phyloP scores from a whole-genome alignment of 163 green algal genomes.

The Volvox carteri region DNA sequence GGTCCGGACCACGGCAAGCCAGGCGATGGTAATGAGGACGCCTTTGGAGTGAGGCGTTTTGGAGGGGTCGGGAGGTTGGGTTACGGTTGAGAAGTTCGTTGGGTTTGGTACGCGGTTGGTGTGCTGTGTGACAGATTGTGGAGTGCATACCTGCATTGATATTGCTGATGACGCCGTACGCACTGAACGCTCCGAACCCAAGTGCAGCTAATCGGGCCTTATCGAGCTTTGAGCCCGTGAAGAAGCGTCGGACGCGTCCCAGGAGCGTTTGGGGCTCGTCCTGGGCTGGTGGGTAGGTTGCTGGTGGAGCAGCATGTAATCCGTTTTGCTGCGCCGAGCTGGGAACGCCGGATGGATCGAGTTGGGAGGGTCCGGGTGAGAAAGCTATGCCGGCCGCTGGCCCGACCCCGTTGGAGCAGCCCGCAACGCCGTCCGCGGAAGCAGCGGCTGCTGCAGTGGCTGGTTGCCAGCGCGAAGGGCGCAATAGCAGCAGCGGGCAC shows the following conservation, averaged over 20 bases:
- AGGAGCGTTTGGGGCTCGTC: background rate
- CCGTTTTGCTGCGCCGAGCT: background rate
- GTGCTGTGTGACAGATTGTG: too few relatives aligned
- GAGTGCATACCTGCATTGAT: slow-evolving; percentile 63
- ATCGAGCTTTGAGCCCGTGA: slow-evolving; percentile 32
- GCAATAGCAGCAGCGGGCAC: background rate
- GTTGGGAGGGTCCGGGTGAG: background rate
- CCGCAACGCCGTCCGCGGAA: background rate
- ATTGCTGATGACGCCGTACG: slow-evolving; percentile 69
- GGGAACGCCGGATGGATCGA: background rate
- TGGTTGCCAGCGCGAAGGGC: background rate
- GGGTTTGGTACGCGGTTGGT: too few relatives aligned
- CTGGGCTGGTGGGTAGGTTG: background rate
- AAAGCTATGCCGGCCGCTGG: background rate
- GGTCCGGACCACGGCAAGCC: slow-evolving; percentile 63
- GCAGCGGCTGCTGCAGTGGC: background rate
- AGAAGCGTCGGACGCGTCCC: slow-evolving; percentile 18
- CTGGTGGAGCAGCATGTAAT: background rate
- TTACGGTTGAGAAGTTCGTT: too few relatives aligned
- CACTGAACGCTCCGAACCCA: slow-evolving; percentile 60
- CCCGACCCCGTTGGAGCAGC: background rate
- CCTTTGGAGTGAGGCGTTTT: slow-evolving; percentile 1
- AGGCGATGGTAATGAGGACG: slow-evolving; percentile 64
- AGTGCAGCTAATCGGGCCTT: slow-evolving; percentile 58
- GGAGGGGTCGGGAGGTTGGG: background rate